Base-by-base conservation (phyloP, 345 rosid genomes). In the Camelina neglecta region DNA sequence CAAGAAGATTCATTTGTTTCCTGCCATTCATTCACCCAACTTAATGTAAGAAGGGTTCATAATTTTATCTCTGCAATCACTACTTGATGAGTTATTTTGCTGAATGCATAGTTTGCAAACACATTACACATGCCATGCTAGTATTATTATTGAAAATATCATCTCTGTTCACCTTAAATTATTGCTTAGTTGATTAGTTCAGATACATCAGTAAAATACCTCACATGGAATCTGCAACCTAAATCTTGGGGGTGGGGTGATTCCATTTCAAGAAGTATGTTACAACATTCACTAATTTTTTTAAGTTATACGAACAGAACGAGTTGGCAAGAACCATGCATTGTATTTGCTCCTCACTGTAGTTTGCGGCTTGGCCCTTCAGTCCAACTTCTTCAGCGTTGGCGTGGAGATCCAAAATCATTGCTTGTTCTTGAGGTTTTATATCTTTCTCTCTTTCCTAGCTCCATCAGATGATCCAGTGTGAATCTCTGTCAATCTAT, bases 261-360 rank as follows among this genome's bases (percentile, higher is more conserved):
- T 67, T 38, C 15, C 8, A 23, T 73, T 65, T 57, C 3, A 7
- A 20, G 3, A 11, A 23, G 61, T 72, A 11, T 50, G 38, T 7
- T 41, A 55, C 39, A 65, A 24, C 41, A 42, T 11, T 56, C 57
- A 0, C 10, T 73, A 7, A 31, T 56, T 26, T 12, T 39, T 57
- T 11, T 2, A 60, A 73, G 67, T 81, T 80, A 60, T 79, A 60
- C 73, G 29, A 71, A 71, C 70, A 90, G 96, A 80, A 55, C 79
- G 41, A 84, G 82, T 74, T 92, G 97, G 95, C 95, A 87, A 84
- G 98, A 92, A 66, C 88, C 91, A 1, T 90, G 97, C 85, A 81
- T 94, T 10, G 73, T 90, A 56, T 87, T 94, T 80, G 84, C 85
- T 72, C 86, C 97, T 57, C 89, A 88, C 81, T 88, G 90, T 87